Evolutionary conservation across 805 yeast species (phyloP), one percentile per base, ranked within the genome.

Genomic region (Hemisphaericaspora nanyangensis): DNA sequence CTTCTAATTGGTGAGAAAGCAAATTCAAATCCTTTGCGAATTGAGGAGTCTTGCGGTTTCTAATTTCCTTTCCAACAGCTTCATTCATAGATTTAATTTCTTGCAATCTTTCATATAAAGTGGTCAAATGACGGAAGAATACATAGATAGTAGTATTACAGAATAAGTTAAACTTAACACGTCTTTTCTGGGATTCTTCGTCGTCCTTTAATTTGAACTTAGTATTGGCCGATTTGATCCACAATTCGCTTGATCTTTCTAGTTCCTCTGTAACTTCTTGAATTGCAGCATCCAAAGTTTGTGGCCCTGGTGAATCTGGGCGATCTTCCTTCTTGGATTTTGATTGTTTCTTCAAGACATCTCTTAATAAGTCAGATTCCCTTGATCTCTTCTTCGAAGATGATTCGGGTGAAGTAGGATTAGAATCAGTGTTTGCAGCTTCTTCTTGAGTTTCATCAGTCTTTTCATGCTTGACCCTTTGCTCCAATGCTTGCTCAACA

Each of bases 21-120:
- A 93, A 71, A 43, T 86, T 88, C 54, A 93, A 72, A 52, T 90
- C 97, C 48, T 78, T 78, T 3, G 98, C 97, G 68, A 89, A 93
- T 44, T 79, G 77, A 2, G 84, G 85, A 18, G 68, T 69, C 33
- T 73, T 76, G 43, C 90, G 70, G 17, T 76, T 65, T 29, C 74
- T 75, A 37, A 91, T 73, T 40, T 91, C 96, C 30, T 71, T 66
- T n/a, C 83, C 71, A 4, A 85, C 95, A n/a, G 64, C 76, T 3
- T 70, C 75, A 54, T 86, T 82, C 64, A 85, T 67, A 12, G 63
- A 60, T 64, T 91, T 91, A 38, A 90, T 79, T 53, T 89, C 96
- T 17, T 67, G 63, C 42, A 93, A 68, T 51, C 99, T 77, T 52
- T 79, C 85, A 58, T 87, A 91, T 17, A 93, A 62, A 2, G 87